These are phyloP conservation scores for Coemansia biformis DNA, from an alignment of 192 early-diverging fungal species.

Conservation along the genomic window DNA sequence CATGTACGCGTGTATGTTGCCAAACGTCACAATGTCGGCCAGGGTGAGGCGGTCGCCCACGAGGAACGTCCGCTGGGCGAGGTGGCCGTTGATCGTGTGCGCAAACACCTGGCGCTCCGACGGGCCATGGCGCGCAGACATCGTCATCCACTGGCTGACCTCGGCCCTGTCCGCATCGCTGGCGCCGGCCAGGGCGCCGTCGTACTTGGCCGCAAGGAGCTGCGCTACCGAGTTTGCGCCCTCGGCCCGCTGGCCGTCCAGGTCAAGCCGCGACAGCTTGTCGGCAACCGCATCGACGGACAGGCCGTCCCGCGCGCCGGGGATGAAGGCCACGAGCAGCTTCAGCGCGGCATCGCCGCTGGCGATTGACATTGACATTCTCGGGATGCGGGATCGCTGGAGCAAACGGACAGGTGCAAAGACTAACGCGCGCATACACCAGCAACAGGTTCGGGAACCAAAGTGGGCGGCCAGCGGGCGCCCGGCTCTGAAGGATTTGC, in stretches of 20 bases:
- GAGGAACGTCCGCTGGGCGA: conserved; percentile 62
- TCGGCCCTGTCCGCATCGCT: conserved; percentile 37
- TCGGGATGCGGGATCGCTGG: no score
- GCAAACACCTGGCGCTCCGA: conserved; percentile 44
- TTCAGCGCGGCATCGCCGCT: conserved; percentile 38
- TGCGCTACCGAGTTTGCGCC: conserved; percentile 45
- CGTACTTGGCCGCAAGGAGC: conserved; percentile 37
- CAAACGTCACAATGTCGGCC: conserved; percentile 65
- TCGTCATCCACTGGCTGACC: conserved; percentile 52
- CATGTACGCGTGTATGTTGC: conserved; percentile 57
- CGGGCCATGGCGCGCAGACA: conserved; percentile 43
- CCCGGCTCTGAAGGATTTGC: no score
- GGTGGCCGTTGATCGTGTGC: conserved; percentile 57
- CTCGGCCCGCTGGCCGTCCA: conserved; percentile 34
- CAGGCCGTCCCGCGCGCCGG: conserved; percentile 26
- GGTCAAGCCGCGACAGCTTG: conserved; percentile 36
- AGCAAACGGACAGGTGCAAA: background rate
- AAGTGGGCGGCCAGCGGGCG: no score
- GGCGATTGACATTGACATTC: conserved; percentile 38
- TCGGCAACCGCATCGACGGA: conserved; percentile 31
- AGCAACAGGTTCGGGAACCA: no score
- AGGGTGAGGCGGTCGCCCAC: conserved; percentile 59
- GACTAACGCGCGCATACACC: background rate
- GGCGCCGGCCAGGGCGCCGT: conserved; percentile 30
- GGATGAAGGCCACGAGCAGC: conserved; percentile 36